Percentiles rank a stretch among this genome's conserved stretches.
phyloP scores from a whole-genome alignment of 768 basidiomycete genomes.

The Sarcodon aspratus region DNA sequence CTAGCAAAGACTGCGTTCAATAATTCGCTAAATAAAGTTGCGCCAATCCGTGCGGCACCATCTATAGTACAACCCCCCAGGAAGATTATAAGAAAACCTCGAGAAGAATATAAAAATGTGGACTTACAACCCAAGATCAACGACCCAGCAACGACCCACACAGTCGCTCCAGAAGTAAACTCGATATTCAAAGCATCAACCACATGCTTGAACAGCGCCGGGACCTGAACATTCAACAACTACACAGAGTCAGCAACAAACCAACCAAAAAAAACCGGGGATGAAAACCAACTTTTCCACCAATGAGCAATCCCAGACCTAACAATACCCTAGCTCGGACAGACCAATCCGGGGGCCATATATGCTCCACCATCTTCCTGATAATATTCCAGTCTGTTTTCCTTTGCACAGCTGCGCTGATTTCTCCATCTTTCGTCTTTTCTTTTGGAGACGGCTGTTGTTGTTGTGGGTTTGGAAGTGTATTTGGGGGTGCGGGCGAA shows the following conservation, averaged over 20 bases:
- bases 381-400: constrained; percentile 82
- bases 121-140: constrained; percentile 83
- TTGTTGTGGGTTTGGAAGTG: no score
- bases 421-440: constrained; percentile 1
- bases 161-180: constrained; percentile 61
- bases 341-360: constrained; percentile 89
- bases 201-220: constrained; percentile 85
- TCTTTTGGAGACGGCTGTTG: no score
- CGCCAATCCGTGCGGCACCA: constrained; percentile 80
- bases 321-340: constrained; percentile 74
- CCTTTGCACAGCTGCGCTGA: constrained; percentile 18
- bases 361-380: constrained; percentile 69
- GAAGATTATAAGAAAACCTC: background rate
- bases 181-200: constrained; percentile 86
- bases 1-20: constrained; percentile 94
- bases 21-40: constrained; percentile 84
- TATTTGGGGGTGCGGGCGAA: no score
- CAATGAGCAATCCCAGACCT: constrained; percentile 70
- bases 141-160: constrained; percentile 87
- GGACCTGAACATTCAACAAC: constrained; percentile 98
- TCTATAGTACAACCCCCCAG: constrained; percentile 34
- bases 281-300: constrained; percentile 63
- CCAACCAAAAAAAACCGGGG: background rate
- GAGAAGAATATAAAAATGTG: background rate
- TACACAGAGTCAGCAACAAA: constrained; percentile 14